Base-by-base conservation (phyloP, 2,329 filamentous ascomycete species). In the Calonectria montana region DNA sequence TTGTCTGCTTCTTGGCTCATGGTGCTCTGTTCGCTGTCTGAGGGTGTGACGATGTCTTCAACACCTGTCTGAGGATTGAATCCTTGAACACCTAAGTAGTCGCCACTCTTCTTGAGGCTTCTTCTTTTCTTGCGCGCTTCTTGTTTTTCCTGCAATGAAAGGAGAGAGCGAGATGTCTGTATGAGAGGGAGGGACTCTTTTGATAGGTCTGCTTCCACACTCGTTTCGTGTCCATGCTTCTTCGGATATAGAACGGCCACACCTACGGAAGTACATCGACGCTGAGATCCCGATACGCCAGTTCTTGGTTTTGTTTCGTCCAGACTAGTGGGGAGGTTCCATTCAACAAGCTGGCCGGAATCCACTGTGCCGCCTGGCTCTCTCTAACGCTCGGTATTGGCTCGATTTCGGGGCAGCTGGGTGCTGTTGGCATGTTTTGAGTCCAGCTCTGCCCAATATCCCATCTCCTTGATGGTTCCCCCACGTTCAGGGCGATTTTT, bases 41-140 rank as follows among this genome's bases (percentile, higher is more conserved):
- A 87, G 9, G 87, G 86, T 4, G 87, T 89, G 43, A 89, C 81
- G 16, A 87, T 80, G 69, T 90, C 87, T 61, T 87, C 85, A 72
- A 87, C 82, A 6, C 90, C 88, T 0, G 90, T 91, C 48, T 85
- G 81, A 0, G 90, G 90, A 75, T 91, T 91, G 65, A 88, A 83
- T 4, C 90, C 90, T 70, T 90, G 88, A 1, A 91, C 87, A 2
- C 89, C 89, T 0, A 91, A 84, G 76, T 87, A 91, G 77, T 92
- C 90, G 5, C 89, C 88, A 66, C 87, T 90, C 66, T 87, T 85
- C 72, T 87, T 88, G 66, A 91, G 82, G 47, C 79, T 85, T 53
- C 84, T 84, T 7, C 89, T 85, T 41, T 84, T 81, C 8, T 76
- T 75, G 2, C 82, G 80, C 43, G 79, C 72, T 53, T 82, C 79